Evolutionary conservation across 306 rosid genomes (phyloP).

Genomic region (Vigna hirtella): DNA sequence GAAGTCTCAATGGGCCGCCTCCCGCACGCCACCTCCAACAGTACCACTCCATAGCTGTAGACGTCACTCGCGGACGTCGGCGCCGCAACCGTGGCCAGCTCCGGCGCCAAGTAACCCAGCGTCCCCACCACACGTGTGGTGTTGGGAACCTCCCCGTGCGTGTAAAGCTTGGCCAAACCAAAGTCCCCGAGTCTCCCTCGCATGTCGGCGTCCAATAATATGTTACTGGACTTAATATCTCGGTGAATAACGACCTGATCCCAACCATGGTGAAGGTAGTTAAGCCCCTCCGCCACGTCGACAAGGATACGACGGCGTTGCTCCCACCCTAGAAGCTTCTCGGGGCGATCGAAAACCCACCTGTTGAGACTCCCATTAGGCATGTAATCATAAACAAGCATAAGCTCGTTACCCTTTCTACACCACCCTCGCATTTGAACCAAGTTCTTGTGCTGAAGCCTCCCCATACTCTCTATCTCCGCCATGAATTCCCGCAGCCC

Average conservation of each 20-base stretch:
- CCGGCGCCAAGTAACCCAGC: constrained; percentile 88
- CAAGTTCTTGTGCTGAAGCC: constrained; percentile 85
- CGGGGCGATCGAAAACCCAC: constrained; percentile 73
- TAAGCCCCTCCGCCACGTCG: constrained; percentile 87
- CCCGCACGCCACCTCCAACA: constrained; percentile 89
- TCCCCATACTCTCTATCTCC: constrained; percentile 91
- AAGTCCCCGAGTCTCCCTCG: constrained; percentile 86
- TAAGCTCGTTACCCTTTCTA: constrained; percentile 65
- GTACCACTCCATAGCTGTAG: constrained; percentile 86
- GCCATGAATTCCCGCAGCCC: constrained; percentile 96
- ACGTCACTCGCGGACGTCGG: constrained; percentile 89
- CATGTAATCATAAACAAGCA: constrained; percentile 93
- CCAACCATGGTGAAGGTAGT: constrained; percentile 92
- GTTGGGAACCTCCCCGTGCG: constrained; percentile 83
- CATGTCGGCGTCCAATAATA: constrained; percentile 78
- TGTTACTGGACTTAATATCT: constrained; percentile 84
- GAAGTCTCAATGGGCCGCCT: constrained; percentile 71
- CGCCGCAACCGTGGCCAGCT: constrained; percentile 63
- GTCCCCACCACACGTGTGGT: constrained; percentile 93
- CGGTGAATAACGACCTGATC: constrained; percentile 88
- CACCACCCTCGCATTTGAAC: constrained; percentile 98
- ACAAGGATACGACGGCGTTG: constrained; percentile 68
- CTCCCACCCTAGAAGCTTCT: constrained; percentile 59
- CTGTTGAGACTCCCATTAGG: constrained; percentile 85
- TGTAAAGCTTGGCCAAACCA: constrained; percentile 88